phyloP scores from a whole-genome alignment of 208 protist genomes.

The Acanthamoeba triangularis region DNA sequence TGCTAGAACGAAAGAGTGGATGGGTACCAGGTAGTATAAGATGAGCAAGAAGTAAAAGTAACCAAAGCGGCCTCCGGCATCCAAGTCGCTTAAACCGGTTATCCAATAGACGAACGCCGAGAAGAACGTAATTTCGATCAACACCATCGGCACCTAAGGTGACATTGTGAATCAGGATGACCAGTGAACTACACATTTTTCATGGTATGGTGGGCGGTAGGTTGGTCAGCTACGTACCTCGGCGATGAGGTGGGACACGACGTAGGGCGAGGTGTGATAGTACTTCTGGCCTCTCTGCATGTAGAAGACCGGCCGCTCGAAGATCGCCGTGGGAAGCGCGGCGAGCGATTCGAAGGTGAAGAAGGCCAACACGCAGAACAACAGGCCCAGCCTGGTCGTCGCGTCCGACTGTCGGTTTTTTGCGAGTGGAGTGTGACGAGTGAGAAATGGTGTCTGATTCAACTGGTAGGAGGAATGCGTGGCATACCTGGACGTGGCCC shows the following conservation, averaged over 20 bases:
- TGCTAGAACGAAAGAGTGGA: too few relatives aligned
- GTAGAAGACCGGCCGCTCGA: conserved; percentile 74
- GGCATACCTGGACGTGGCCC: not conserved
- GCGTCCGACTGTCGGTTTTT: too few relatives aligned
- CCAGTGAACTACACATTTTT: not conserved
- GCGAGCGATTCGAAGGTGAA: conserved; percentile 42
- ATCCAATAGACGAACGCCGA: conserved; percentile 71
- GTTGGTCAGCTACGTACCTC: not conserved
- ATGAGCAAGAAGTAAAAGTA: conserved; percentile 35
- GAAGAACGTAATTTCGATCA: conserved; percentile 12
- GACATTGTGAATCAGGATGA: not conserved
- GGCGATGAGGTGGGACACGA: conserved; percentile 43
- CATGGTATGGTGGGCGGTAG: not conserved
- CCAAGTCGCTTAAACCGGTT: not conserved
- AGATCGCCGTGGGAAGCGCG: conserved; percentile 12
- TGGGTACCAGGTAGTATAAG: not conserved
- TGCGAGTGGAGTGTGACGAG: not conserved
- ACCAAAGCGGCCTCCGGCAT: conserved; percentile 32
- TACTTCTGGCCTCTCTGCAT: conserved; percentile 69
- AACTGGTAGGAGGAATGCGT: too few relatives aligned
- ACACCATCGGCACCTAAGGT: not conserved
- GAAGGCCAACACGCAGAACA: conserved; percentile 39
- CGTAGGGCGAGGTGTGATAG: conserved; percentile 63
- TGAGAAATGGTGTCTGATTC: not conserved
- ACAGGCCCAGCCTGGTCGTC: not conserved